Conservation (phyloP, 805 yeast genomes). For the Kurtzmaniella cleridarum region DNA sequence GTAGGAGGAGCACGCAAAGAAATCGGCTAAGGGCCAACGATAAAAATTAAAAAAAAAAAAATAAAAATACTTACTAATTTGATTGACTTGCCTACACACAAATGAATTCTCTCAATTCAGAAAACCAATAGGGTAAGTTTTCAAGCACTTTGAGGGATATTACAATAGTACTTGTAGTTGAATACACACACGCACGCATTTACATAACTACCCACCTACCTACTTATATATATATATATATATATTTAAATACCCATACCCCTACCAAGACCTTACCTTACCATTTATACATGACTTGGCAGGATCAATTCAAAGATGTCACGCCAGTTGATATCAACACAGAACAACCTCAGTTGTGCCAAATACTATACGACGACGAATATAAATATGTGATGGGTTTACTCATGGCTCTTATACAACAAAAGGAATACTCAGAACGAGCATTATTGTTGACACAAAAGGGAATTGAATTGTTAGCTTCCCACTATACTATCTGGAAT, state of each 20-base stretch:
- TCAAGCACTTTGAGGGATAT: conserved; percentile 4
- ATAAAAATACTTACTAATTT: too few relatives aligned
- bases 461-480: conserved; percentile 68
- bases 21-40: too few relatives aligned
- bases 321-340: conserved; percentile 36
- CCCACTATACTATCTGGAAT: conserved; percentile 90
- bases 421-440: conserved; percentile 61
- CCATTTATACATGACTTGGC: conserved; percentile 7
- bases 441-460: conserved; percentile 61
- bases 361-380: conserved; percentile 67
- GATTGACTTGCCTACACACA: too few relatives aligned
- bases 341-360: conserved; percentile 49
- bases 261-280: too few relatives aligned
- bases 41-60: too few relatives aligned
- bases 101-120: too few relatives aligned
- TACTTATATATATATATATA: too few relatives aligned
- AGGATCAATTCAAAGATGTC: conserved; percentile 34
- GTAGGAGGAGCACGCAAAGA: too few relatives aligned
- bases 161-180: conserved; percentile 6
- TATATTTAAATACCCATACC: too few relatives aligned
- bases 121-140: too few relatives aligned
- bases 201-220: too few relatives aligned
- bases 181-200: too few relatives aligned
- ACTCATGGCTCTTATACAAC: conserved; percentile 52
- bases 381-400: conserved; percentile 59